Conservation (phyloP, 306 rosid genomes). For the Gastrolobium bilobum region DNA sequence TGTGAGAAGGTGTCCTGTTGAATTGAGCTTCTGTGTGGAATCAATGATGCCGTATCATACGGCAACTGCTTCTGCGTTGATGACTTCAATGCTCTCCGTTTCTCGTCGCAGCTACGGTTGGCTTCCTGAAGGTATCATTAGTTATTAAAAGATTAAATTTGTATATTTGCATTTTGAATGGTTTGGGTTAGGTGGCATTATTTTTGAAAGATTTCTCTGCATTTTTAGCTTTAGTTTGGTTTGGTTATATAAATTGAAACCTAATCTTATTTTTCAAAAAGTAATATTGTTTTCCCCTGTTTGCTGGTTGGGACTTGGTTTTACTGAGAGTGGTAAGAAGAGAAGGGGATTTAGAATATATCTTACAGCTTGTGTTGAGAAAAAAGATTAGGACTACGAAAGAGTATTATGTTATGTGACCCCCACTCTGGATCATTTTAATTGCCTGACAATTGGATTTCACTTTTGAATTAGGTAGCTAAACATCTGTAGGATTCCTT, state of each 20-base stretch:
- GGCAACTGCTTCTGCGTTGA: slow-evolving; percentile 81
- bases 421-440: slow-evolving; percentile 39
- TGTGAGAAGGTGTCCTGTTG: slow-evolving; percentile 65
- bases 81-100: slow-evolving; percentile 85
- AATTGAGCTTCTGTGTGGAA: slow-evolving; percentile 80
- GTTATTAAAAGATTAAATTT: not conserved
- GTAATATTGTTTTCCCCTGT: not conserved
- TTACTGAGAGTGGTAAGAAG: slow-evolving; percentile 27
- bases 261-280: not conserved
- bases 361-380: not conserved
- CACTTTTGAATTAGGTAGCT: slow-evolving; percentile 64
- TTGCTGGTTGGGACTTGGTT: slow-evolving; percentile 19
- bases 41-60: slow-evolving; percentile 90
- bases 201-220: slow-evolving; percentile 11
- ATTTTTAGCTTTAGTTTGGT: slow-evolving; percentile 11
- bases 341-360: slow-evolving; percentile 7
- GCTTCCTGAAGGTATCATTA: slow-evolving; percentile 81
- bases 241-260: not conserved
- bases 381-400: slow-evolving; percentile 5
- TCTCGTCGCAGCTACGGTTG: slow-evolving; percentile 67
- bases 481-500: slow-evolving; percentile 54
- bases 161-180: not conserved
- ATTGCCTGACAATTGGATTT: slow-evolving; percentile 54
- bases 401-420: slow-evolving; percentile 32
- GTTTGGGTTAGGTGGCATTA: slow-evolving; percentile 19